Evolutionary conservation across 1,284 basidiomycete species (phyloP), one percentile per base, ranked within the genome.

Genomic region (Cryptococcus sp.): DNA sequence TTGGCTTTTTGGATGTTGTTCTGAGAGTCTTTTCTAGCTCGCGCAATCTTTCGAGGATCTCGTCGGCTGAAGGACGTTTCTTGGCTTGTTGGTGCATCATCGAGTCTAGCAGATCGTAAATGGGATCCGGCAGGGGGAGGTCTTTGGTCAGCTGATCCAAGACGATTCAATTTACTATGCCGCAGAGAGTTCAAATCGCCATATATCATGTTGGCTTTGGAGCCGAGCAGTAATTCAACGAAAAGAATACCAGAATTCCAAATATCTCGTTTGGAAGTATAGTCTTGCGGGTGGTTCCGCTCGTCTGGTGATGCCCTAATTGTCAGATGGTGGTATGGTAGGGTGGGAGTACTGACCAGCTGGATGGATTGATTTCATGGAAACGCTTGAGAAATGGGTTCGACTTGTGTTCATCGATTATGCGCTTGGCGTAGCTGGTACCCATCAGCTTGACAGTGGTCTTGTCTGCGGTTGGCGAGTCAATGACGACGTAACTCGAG

Each of bases 361-460:
- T 62, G 31, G 72, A 69, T 1, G 70, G 67, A n/a, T 64, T 59
- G 2, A 39, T 49, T 14, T 72, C 67, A 14, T 65, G 52, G 10
- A 60, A 49, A 23, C 32, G 55, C 47, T 58, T 59, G 3, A 74
- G 55, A 53, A 77, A 77, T 1, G 66, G 70, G 46, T 77, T 76
- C 0, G 75, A 76, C 14, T 70, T 59, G 52, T 77, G 69, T 44
- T 73, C 62, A 51, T 77, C 75, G 22, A 65, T 56, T 37, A 77
- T 66, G 0, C 66, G 59, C 9, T 66, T 52, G 3, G 70, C 67
- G 51, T 72, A 77, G 16, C 62, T 62, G 0, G 73, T 69, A 1
- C 73, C 74, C 1, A 64, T 53, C 3, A 77, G 60, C 52, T 73
- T 73, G 51, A 70, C 47, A 5, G 58, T 46, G 14, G 52, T 60